Evolutionary conservation across 108 stramenopile species (phyloP).

Genomic region (Seminavis robusta): DNA sequence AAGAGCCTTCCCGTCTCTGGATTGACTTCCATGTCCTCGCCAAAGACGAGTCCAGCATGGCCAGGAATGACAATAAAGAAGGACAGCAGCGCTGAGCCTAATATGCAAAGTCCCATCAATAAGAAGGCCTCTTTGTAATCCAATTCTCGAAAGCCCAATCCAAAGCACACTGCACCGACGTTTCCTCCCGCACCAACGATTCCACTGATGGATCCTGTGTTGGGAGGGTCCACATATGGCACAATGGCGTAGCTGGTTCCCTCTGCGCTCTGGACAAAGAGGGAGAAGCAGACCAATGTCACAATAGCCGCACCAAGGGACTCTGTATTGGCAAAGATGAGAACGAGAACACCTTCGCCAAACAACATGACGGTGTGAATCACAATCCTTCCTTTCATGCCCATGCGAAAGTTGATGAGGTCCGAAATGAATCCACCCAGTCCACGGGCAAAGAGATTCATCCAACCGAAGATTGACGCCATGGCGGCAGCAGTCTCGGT

Average conservation of each 20-base stretch:
- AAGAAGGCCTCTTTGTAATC: slow-evolving; percentile 40
- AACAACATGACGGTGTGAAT: slow-evolving; percentile 51
- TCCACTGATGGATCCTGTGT: slow-evolving; percentile 74
- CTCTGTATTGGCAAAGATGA: slow-evolving; percentile 57
- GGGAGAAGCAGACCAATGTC: slow-evolving; percentile 72
- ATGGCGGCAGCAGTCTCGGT: slow-evolving; percentile 76
- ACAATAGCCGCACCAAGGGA: slow-evolving; percentile 49
- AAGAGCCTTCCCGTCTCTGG: slow-evolving; percentile 7
- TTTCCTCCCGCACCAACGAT: slow-evolving; percentile 83
- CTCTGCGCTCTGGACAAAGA: slow-evolving; percentile 80
- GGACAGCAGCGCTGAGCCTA: slow-evolving; percentile 39
- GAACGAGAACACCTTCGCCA: slow-evolving; percentile 57
- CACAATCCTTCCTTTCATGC: slow-evolving; percentile 66
- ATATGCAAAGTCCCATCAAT: slow-evolving; percentile 44
- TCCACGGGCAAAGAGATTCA: slow-evolving; percentile 78
- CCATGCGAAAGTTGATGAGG: slow-evolving; percentile 38
- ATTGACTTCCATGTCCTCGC: slow-evolving; percentile 22
- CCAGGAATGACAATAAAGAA: slow-evolving; percentile 69
- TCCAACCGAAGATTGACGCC: slow-evolving; percentile 69
- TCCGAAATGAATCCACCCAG: slow-evolving; percentile 59
- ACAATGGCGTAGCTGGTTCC: slow-evolving; percentile 80
- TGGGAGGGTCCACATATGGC: slow-evolving; percentile 75
- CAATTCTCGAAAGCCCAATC: slow-evolving; percentile 46
- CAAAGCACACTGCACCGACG: slow-evolving; percentile 56
- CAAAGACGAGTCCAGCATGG: slow-evolving; percentile 50